Percentiles rank a stretch among this genome's conserved stretches.
Evolutionary conservation across 371 early-diverging fungal genomes (phyloP).

Genomic region (Apophysomyces elegans): DNA sequence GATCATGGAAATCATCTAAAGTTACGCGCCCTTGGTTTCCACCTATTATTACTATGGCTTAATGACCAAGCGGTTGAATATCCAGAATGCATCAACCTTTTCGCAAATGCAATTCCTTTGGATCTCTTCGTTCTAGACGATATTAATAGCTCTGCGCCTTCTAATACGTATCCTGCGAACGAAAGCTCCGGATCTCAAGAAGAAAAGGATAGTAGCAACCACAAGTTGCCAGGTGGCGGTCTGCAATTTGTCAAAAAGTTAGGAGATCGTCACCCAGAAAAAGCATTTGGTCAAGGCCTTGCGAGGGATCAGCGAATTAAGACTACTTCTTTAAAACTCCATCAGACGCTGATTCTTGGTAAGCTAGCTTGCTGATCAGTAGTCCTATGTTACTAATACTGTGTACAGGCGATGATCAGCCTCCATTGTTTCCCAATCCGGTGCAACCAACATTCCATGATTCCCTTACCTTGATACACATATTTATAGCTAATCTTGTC

Average conservation of each 20-base stretch:
- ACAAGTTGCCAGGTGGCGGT: slow-evolving; percentile 32
- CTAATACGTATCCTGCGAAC: slow-evolving; percentile 20
- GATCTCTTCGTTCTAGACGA: slow-evolving; percentile 71
- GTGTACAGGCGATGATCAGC: slow-evolving; percentile 51
- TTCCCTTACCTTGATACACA: slow-evolving; percentile 60
- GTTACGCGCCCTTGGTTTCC: slow-evolving; percentile 75
- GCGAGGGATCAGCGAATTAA: slow-evolving; percentile 41
- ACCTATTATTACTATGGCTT: slow-evolving; percentile 74
- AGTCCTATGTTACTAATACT: background rate
- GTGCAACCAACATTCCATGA: slow-evolving; percentile 60
- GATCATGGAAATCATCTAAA: slow-evolving; percentile 72
- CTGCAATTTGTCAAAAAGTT: slow-evolving; percentile 48
- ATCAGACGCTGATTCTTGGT: slow-evolving; percentile 36
- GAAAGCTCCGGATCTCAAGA: slow-evolving; percentile 27
- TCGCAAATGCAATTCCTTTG: slow-evolving; percentile 66
- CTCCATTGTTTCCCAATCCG: slow-evolving; percentile 62
- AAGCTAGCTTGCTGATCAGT: background rate
- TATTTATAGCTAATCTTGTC: slow-evolving; percentile 62
- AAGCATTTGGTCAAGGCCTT: slow-evolving; percentile 36
- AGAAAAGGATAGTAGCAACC: slow-evolving; percentile 39
- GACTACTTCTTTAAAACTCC: slow-evolving; percentile 29
- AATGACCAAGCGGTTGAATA: slow-evolving; percentile 68
- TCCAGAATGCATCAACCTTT: slow-evolving; percentile 66
- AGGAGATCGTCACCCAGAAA: slow-evolving; percentile 41
- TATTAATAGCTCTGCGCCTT: slow-evolving; percentile 32